phyloP scores from a whole-genome alignment of 257 asterid genomes.

The Haberlea rhodopensis region DNA sequence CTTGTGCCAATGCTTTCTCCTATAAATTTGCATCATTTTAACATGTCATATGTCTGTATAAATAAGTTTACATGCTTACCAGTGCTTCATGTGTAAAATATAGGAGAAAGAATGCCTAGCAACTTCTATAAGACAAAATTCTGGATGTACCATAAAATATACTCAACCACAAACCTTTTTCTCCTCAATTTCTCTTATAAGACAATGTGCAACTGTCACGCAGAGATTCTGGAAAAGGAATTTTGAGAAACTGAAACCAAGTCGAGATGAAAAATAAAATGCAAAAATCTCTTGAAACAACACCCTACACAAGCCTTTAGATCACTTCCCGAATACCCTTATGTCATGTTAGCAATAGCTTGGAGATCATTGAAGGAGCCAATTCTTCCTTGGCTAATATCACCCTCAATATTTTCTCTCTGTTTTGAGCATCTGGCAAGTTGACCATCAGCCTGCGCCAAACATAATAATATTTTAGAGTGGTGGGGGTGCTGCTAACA shows the following conservation, averaged over 20 bases:
- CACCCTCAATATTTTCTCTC: too few species aligned
- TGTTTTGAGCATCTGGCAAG: too few species aligned
- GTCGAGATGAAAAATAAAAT: not conserved
- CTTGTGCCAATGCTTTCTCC: conserved; percentile 58
- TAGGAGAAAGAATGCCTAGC: conserved; percentile 1
- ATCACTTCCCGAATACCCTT: conserved; percentile 94
- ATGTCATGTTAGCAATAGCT: conserved; percentile 79
- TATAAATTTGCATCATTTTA: too few species aligned
- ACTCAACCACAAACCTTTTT: conserved; percentile 40
- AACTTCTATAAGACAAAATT: too few species aligned
- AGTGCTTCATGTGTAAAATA: too few species aligned
- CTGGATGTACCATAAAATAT: too few species aligned
- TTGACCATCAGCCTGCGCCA: conserved; percentile 82
- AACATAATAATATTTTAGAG: conserved; percentile 5
- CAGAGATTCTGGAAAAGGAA: conserved; percentile 53
- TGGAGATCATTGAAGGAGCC: conserved; percentile 60
- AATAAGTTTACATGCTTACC: not conserved
- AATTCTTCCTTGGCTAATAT: conserved; percentile 77
- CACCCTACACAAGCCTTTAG: conserved; percentile 35
- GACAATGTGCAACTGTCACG: conserved; percentile 69
- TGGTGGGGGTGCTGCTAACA: not conserved
- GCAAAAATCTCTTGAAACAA: conserved; percentile 14
- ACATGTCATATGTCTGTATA: too few species aligned
- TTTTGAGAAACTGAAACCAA: not conserved
- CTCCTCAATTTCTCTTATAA: conserved; percentile 65